Evolutionary conservation across 306 rosid genomes (phyloP).

Genomic region (Fagus sylvatica): DNA sequence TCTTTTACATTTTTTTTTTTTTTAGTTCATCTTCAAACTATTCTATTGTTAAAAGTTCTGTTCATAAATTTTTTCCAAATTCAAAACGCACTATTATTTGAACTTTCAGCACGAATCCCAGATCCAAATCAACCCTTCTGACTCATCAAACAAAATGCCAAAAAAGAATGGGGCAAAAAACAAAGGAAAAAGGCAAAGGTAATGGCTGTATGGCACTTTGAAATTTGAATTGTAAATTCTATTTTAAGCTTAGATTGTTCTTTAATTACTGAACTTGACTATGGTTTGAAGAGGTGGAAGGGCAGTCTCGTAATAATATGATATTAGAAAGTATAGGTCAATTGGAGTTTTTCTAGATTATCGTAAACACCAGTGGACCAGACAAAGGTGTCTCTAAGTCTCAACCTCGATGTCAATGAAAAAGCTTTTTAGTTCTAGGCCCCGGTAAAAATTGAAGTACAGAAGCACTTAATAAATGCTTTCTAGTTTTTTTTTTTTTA

Average conservation of each 20-base stretch:
- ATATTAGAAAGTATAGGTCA: background rate
- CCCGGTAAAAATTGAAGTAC: background rate
- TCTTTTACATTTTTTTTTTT: too few relatives aligned
- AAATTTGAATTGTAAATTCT: too few relatives aligned
- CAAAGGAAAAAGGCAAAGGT: too few relatives aligned
- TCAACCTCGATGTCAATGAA: conserved; percentile 22
- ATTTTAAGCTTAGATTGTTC: too few relatives aligned
- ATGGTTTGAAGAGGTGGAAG: background rate
- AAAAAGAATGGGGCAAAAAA: too few relatives aligned
- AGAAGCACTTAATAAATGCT: background rate
- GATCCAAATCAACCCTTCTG: background rate
- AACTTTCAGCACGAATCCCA: too few relatives aligned
- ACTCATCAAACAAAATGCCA: background rate
- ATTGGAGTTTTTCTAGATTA: background rate
- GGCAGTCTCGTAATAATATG: background rate
- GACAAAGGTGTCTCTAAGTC: background rate
- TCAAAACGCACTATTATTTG: background rate
- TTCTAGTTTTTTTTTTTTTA: too few relatives aligned
- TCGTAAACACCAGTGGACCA: background rate
- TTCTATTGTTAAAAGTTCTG: too few relatives aligned
- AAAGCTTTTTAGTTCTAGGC: too few relatives aligned
- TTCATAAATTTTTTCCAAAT: background rate
- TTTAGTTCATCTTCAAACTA: too few relatives aligned
- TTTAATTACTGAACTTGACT: too few relatives aligned
- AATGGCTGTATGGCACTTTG: too few relatives aligned